A percentile compares a stretch with the other conserved stretches of the same genome.
Evolutionary conservation across 2,329 filamentous ascomycete genomes (phyloP).

Genomic region (Monosporascus sp.): DNA sequence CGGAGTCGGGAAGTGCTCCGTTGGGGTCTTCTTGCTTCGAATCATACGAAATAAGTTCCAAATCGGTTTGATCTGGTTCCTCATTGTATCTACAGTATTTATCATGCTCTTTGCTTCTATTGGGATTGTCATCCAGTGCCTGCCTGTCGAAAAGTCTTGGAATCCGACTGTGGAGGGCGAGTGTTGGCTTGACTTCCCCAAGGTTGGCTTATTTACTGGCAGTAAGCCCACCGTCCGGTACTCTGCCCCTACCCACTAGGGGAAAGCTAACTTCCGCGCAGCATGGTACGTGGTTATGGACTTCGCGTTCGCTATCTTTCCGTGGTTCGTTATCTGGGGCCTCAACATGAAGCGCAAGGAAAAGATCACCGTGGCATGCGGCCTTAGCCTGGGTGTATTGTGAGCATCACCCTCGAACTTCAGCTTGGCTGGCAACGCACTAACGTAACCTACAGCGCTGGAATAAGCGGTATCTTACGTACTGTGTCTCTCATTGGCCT

Average conservation of each 20-base stretch:
- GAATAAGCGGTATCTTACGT: conserved; percentile 23
- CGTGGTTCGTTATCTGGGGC: conserved; percentile 40
- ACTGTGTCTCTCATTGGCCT: conserved; percentile 22
- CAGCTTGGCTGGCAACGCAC: too few species aligned
- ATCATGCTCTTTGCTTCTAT: conserved; percentile 5
- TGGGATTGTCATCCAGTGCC: conserved; percentile 5
- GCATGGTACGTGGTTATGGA: conserved; percentile 25
- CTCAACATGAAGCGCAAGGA: conserved; percentile 40
- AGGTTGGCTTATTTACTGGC: conserved; percentile 2
- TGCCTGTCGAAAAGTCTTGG: conserved; percentile 8
- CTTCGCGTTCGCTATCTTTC: conserved; percentile 35
- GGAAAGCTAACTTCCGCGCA: not conserved
- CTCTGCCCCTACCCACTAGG: not conserved
- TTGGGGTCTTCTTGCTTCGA: conserved; percentile 12
- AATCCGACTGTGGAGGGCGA: conserved; percentile 1
- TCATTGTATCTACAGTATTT: not conserved
- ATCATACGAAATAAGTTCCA: conserved; percentile 6
- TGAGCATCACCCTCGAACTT: conserved; percentile 14
- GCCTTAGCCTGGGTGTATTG: conserved; percentile 39
- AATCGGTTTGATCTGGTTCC: conserved; percentile 1
- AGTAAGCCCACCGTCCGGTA: not conserved
- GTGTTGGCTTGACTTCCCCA: conserved; percentile 9
- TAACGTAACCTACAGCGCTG: conserved; percentile 13
- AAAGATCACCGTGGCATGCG: conserved; percentile 36
- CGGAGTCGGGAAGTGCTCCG: conserved; percentile 9